A percentile compares a stretch with the other conserved stretches of the same genome.
Evolutionary conservation across 2,329 filamentous ascomycete genomes (phyloP).

Genomic region (Monosporascus sp.): DNA sequence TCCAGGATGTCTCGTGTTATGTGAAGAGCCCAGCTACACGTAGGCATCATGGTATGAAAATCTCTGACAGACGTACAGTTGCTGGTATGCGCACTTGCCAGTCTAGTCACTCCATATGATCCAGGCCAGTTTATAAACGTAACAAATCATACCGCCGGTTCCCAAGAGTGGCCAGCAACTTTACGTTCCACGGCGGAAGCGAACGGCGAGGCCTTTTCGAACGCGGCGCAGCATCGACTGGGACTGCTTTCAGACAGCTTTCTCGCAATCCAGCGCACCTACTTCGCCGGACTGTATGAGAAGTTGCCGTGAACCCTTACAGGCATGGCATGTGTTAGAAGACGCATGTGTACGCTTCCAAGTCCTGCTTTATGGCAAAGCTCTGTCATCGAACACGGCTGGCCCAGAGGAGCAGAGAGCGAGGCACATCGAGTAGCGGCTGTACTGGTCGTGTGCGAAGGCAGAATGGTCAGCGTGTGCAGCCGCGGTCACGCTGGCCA

Average conservation of each 20-base stretch:
- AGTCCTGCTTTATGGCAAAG: no score
- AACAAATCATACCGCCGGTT: no score
- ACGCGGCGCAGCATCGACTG: neutral
- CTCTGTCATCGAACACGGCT: no score
- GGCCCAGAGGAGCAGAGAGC: no score
- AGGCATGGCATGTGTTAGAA: no score
- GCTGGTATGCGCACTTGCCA: neutral
- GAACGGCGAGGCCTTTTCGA: conserved; percentile 1
- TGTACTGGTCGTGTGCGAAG: neutral
- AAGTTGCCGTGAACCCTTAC: no score
- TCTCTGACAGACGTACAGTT: neutral
- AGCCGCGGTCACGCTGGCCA: neutral
- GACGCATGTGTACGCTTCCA: no score
- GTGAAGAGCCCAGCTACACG: neutral
- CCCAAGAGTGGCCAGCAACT: no score
- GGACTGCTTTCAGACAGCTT: conserved; percentile 1
- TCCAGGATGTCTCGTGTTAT: conserved; percentile 2
- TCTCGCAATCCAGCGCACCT: neutral
- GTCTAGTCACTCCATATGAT: no score
- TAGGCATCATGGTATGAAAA: no score
- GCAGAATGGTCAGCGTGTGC: neutral
- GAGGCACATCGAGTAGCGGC: no score
- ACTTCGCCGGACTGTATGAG: neutral
- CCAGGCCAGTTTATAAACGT: no score
- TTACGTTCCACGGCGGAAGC: neutral